These are phyloP conservation scores for Sporothrix mexicana DNA, from an alignment of 2,329 filamentous ascomycete species.

Conservation along the genomic window DNA sequence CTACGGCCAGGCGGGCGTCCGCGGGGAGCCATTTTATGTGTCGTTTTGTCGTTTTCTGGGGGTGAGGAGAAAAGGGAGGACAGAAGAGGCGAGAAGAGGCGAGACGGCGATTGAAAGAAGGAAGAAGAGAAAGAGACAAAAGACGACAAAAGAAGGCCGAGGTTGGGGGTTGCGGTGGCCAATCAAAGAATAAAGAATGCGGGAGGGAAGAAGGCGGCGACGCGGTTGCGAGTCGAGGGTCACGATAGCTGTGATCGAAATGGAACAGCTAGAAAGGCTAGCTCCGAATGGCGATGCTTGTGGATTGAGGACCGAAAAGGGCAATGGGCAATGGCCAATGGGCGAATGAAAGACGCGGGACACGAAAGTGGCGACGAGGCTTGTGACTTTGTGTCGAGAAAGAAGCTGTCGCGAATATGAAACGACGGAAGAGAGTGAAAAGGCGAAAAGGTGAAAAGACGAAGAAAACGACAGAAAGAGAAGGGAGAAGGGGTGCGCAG, in stretches of 20 bases:
- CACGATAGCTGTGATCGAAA: neutral
- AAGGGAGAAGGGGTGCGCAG: neutral
- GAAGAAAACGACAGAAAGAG: neutral
- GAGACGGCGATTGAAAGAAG: neutral
- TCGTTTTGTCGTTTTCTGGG: neutral
- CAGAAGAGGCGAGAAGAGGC: neutral
- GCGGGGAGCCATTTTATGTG: constrained; percentile 34
- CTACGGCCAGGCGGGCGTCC: constrained; percentile 37
- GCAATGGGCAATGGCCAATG: too few relatives aligned
- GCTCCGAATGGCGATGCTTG: neutral
- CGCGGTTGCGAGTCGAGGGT: neutral
- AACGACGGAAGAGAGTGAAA: neutral
- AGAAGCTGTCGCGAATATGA: neutral
- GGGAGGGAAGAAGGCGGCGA: neutral
- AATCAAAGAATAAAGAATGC: neutral
- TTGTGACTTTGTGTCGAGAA: neutral
- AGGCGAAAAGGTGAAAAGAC: neutral
- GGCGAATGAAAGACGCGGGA: neutral
- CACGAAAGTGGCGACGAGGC: neutral
- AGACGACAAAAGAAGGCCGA: neutral
- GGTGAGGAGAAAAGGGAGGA: too few relatives aligned
- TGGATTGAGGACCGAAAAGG: too few relatives aligned
- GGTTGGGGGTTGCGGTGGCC: neutral
- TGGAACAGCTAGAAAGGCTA: neutral
- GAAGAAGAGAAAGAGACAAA: neutral